A percentile compares a stretch with the other conserved stretches of the same genome.
Conservation (phyloP, 1,284 basidiomycete genomes). For the Hymenochaete sp. region DNA sequence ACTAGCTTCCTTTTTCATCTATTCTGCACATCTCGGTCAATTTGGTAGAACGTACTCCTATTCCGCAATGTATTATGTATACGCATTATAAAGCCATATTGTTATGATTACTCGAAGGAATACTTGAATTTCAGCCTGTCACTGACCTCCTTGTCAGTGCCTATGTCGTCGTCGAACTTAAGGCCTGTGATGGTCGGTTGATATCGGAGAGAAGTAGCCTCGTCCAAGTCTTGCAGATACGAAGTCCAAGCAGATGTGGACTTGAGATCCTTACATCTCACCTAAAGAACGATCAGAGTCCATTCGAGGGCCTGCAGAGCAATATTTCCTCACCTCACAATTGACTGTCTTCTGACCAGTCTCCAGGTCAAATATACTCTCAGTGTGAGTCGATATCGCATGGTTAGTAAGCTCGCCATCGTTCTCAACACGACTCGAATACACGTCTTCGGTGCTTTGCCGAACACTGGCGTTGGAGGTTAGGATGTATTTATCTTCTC, state of each 20-base stretch:
- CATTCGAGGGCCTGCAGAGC: not conserved
- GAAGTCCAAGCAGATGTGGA: constrained; percentile 39
- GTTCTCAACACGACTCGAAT: not conserved
- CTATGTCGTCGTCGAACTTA: not conserved
- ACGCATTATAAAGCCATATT: not conserved
- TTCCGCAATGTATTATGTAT: constrained; percentile 10
- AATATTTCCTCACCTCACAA: constrained; percentile 41
- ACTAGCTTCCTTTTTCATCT: not conserved
- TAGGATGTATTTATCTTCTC: constrained; percentile 40
- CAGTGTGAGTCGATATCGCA: constrained; percentile 26
- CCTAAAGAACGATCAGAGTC: not conserved
- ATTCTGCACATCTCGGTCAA: constrained; percentile 7
- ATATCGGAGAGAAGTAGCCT: constrained; percentile 29
- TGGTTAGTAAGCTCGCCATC: not conserved
- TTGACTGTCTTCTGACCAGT: constrained; percentile 41
- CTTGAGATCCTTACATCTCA: constrained; percentile 23
- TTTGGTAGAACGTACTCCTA: constrained; percentile 15
- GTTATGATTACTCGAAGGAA: not conserved
- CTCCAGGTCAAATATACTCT: constrained; percentile 47
- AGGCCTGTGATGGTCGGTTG: not conserved
- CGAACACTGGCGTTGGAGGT: constrained; percentile 42
- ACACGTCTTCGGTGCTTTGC: constrained; percentile 31
- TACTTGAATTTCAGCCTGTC: too few species aligned
- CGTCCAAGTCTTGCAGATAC: constrained; percentile 49
- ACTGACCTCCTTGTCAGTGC: too few species aligned